phyloP scores from a whole-genome alignment of 164 flowering plant genomes.

The Vitis riparia region DNA sequence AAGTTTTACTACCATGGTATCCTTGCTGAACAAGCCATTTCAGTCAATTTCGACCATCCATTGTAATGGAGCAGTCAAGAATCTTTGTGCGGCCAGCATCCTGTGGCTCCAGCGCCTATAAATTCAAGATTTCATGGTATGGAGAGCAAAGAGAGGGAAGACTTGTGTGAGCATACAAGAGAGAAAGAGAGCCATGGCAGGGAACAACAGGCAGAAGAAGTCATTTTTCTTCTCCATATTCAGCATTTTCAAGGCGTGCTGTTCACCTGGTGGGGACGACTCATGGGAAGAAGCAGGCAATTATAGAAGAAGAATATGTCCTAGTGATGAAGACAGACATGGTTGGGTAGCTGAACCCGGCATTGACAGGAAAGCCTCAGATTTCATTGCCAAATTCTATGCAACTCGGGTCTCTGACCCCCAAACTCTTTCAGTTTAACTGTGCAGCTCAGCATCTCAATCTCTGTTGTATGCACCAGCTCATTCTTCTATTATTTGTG shows the following conservation, averaged over 20 bases:
- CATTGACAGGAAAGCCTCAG: conserved; percentile 32
- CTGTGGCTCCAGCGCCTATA: conserved; percentile 10
- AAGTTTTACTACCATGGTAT: conserved; percentile 13
- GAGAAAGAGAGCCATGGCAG: conserved; percentile 1
- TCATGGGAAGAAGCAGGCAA: background rate
- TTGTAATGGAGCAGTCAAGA: background rate
- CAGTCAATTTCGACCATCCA: conserved; percentile 14
- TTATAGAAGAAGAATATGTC: conserved; percentile 1
- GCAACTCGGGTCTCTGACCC: conserved; percentile 24
- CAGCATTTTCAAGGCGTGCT: conserved; percentile 21
- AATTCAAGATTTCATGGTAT: conserved; percentile 2
- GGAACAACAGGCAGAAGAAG: conserved; percentile 12
- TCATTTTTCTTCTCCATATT: conserved; percentile 19
- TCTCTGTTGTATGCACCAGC: background rate
- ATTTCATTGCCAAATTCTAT: conserved; percentile 37
- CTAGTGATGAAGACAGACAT: conserved; percentile 31
- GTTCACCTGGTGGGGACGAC: conserved; percentile 10
- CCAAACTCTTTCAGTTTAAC: conserved; percentile 16
- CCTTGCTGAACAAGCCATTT: background rate
- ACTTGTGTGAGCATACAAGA: background rate
- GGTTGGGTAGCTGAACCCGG: conserved; percentile 34
- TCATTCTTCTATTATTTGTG: background rate
- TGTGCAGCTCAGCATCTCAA: background rate
- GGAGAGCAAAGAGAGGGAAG: background rate
- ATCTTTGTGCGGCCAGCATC: background rate